Conservation (phyloP, 1,139 yeast genomes). For the Geotrichum australiense region DNA sequence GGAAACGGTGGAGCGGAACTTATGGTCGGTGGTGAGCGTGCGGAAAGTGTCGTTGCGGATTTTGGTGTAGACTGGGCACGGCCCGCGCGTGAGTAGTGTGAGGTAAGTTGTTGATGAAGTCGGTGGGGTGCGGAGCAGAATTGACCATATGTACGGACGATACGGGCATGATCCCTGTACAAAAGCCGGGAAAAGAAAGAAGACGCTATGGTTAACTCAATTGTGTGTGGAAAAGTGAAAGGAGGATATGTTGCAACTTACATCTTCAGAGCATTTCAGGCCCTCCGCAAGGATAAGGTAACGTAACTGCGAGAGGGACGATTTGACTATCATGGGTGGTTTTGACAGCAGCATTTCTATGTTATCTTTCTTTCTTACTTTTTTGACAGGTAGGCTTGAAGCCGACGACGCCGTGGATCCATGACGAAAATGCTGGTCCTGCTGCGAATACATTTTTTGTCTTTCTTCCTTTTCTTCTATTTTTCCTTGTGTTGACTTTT, state of each 20-base stretch:
- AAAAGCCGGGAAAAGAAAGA: no score
- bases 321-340: conserved; percentile 56
- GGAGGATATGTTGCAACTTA: conserved; percentile 5
- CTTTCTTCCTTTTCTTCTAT: no score
- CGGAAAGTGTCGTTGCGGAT: conserved; percentile 84
- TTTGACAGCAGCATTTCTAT: conserved; percentile 57
- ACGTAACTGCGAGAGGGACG: conserved; percentile 71
- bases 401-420: no score
- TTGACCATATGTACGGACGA: conserved; percentile 76
- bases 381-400: conserved; percentile 7
- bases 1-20: conserved; percentile 58
- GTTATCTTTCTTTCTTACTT: conserved; percentile 42
- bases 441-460: no score
- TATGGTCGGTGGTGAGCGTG: conserved; percentile 68
- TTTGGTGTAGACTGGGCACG: conserved; percentile 54
- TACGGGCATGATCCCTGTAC: conserved; percentile 48
- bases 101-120: conserved; percentile 49
- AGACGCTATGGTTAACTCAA: no score
- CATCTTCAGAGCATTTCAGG: conserved; percentile 34
- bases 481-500: no score
- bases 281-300: conserved; percentile 78
- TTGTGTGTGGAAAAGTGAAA: no score
- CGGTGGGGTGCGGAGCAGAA: conserved; percentile 59
- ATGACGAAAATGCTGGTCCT: no score
- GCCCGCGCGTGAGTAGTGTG: conserved; percentile 50